phyloP scores from a whole-genome alignment of 345 rosid genomes.

The Syzygium oleosum region DNA sequence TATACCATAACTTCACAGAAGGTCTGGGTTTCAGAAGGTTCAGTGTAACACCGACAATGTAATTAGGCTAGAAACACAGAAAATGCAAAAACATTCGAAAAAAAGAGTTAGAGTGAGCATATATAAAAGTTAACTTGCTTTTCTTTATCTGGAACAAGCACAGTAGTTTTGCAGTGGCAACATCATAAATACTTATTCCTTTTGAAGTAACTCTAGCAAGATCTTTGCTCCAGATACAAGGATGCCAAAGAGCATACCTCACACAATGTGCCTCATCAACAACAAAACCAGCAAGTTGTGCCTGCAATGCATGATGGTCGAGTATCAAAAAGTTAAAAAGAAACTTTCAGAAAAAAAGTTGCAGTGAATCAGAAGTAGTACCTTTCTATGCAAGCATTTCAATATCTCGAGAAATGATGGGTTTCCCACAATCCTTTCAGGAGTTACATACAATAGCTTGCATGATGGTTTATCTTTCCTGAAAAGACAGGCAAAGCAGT shows the following conservation, averaged over 20 bases:
- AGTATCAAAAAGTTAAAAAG: neutral
- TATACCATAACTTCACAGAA: neutral
- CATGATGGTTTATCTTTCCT: conserved; percentile 30
- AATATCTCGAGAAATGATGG: conserved; percentile 50
- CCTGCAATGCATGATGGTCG: conserved; percentile 18
- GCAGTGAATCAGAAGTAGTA: conserved; percentile 5
- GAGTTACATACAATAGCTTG: no score
- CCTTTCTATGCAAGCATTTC: conserved; percentile 64
- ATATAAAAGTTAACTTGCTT: neutral
- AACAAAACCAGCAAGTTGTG: conserved; percentile 74
- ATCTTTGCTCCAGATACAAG: neutral
- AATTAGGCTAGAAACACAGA: neutral
- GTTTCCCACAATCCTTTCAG: conserved; percentile 27
- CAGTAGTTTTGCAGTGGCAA: neutral
- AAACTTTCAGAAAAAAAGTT: neutral
- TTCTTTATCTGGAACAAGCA: neutral
- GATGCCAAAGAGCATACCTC: conserved; percentile 35
- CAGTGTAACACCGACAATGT: neutral
- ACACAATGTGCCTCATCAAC: conserved; percentile 96
- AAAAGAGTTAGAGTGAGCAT: neutral
- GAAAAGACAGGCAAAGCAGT: neutral
- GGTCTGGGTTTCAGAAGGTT: conserved; percentile 16
- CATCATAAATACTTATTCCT: neutral
- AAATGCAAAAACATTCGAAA: neutral
- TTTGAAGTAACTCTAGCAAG: neutral